phyloP scores from a whole-genome alignment of 345 rosid species.

The Pistacia atlantica region DNA sequence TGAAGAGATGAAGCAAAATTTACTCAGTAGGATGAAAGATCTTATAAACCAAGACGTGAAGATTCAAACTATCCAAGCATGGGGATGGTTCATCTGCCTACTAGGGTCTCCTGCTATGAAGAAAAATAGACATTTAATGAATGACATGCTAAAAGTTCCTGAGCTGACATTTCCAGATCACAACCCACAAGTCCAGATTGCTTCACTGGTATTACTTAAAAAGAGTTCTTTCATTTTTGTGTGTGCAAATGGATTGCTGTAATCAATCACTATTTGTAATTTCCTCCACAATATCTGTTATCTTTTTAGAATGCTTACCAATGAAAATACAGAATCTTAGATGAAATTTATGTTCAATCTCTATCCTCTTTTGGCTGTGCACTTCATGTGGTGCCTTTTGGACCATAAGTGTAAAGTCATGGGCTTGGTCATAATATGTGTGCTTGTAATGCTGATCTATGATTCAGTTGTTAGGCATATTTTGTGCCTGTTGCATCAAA shows the following conservation, averaged over 20 bases:
- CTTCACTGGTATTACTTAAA: slow-evolving; percentile 52
- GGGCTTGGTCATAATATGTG: not conserved
- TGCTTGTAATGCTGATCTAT: not conserved
- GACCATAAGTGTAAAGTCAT: not conserved
- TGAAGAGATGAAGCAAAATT: slow-evolving; percentile 41
- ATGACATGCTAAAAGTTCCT: slow-evolving; percentile 57
- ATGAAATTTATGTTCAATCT: slow-evolving; percentile 1
- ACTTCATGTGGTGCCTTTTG: not conserved
- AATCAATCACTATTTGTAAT: not conserved
- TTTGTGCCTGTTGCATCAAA: not conserved
- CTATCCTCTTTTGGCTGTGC: not conserved
- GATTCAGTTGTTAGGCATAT: not conserved
- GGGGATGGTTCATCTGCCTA: slow-evolving; percentile 62
- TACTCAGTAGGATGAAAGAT: slow-evolving; percentile 45
- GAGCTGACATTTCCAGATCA: slow-evolving; percentile 55
- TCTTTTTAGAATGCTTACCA: slow-evolving; percentile 1
- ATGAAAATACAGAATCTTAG: slow-evolving; percentile 3
- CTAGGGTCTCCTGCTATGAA: slow-evolving; percentile 43
- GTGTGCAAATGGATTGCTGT: not conserved
- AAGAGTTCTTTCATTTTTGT: not conserved
- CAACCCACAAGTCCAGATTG: slow-evolving; percentile 55
- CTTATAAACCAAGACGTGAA: slow-evolving; percentile 48
- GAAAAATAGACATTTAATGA: slow-evolving; percentile 39
- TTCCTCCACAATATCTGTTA: not conserved
- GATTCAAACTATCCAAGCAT: slow-evolving; percentile 53